Percentiles rank a stretch among this genome's conserved stretches.
phyloP scores from a whole-genome alignment of 257 asterid genomes.

The Vinca minor region DNA sequence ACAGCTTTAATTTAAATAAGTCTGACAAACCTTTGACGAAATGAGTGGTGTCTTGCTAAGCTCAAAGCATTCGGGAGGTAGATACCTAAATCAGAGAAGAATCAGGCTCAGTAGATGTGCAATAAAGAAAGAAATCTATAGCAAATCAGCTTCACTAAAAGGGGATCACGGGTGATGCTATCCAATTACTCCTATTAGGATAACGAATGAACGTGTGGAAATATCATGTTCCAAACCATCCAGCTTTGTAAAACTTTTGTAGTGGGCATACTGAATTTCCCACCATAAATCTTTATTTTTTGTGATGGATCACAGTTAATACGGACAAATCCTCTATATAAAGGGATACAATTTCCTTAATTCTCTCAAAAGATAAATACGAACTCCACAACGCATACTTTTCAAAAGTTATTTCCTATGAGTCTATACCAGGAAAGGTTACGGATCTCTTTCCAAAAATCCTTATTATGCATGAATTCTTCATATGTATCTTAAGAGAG shows the following conservation, averaged over 20 bases:
- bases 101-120: conserved; percentile 4
- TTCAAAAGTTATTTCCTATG: no score
- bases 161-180: not conserved
- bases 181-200: not conserved
- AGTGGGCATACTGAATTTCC: not conserved
- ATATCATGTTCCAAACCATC: not conserved
- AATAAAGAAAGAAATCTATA: not conserved
- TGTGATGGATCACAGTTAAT: not conserved
- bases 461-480: not conserved
- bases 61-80: conserved; percentile 99
- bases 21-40: conserved; percentile 74
- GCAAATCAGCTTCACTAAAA: no score
- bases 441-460: not conserved
- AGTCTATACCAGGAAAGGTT: not conserved
- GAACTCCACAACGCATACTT: no score
- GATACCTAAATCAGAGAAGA: conserved; percentile 48
- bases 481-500: not conserved
- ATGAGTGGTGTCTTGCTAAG: conserved; percentile 88
- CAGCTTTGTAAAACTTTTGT: not conserved
- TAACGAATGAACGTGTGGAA: not conserved
- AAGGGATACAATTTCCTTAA: not conserved
- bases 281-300: not conserved
- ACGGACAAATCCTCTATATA: not conserved
- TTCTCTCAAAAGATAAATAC: no score
- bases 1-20: not conserved